Conservation (phyloP, 2,329 filamentous ascomycete genomes). For the Aspergillus neoniger region DNA sequence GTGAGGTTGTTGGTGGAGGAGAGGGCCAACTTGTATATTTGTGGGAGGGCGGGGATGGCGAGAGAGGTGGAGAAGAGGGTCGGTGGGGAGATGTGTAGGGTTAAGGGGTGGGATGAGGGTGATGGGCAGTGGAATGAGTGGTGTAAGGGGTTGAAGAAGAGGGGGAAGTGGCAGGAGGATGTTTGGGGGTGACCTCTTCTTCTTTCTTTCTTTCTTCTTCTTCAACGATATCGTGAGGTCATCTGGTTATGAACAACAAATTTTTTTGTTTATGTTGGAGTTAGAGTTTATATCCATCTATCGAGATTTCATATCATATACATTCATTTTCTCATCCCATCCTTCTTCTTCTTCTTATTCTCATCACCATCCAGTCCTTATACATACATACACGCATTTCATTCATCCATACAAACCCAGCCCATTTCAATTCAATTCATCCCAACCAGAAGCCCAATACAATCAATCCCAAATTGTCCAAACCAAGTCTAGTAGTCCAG, state of each 20-base stretch:
- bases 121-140: slow-evolving; percentile 48
- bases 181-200: too few relatives aligned
- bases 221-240: too few relatives aligned
- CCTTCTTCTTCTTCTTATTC: too few relatives aligned
- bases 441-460: neutral
- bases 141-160: slow-evolving; percentile 52
- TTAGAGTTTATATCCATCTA: neutral
- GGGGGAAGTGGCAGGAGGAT: slow-evolving; percentile 57
- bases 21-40: slow-evolving; percentile 46
- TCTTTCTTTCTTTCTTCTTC: too few relatives aligned
- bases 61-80: slow-evolving; percentile 47
- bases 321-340: neutral
- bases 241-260: neutral
- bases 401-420: neutral
- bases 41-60: slow-evolving; percentile 40
- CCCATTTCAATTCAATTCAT: neutral
- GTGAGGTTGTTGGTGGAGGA: slow-evolving; percentile 39
- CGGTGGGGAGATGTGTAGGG: slow-evolving; percentile 37
- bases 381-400: neutral
- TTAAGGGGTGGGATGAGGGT: slow-evolving; percentile 36
- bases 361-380: too few relatives aligned
- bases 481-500: too few relatives aligned
- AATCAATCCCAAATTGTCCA: neutral
- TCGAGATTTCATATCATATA: neutral
- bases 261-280: too few relatives aligned